These are phyloP conservation scores for Hemisphaericaspora lyxosophila DNA, from an alignment of 1,139 yeast genomes.

Conservation along the genomic window DNA sequence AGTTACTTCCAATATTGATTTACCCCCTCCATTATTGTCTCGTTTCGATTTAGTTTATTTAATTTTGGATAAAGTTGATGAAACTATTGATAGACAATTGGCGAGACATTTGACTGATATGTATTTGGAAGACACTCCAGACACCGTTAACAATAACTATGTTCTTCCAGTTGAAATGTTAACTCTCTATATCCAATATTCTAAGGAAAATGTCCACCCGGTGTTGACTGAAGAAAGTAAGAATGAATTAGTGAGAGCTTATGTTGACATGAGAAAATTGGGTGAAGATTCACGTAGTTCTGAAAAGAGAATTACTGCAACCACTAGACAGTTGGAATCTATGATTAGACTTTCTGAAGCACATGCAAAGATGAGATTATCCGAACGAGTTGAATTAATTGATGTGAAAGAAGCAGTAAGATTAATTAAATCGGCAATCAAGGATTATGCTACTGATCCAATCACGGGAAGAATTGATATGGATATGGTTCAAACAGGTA, in stretches of 20 bases:
- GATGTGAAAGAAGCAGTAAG: conserved; percentile 97
- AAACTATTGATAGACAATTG: conserved; percentile 74
- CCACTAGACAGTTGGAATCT: conserved; percentile 94
- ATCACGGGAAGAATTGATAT: conserved; percentile 94
- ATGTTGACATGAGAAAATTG: conserved; percentile 89
- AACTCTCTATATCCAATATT: conserved; percentile 87
- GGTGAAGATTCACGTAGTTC: conserved; percentile 89
- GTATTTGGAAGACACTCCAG: conserved; percentile 87
- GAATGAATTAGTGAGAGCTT: conserved; percentile 80
- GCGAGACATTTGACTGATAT: conserved; percentile 89
- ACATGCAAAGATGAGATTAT: conserved; percentile 92
- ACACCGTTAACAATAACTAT: conserved; percentile 63
- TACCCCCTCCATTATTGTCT: conserved; percentile 93
- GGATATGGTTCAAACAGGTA: conserved; percentile 97
- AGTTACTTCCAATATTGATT: conserved; percentile 90
- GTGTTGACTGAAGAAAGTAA: conserved; percentile 77
- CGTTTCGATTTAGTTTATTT: conserved; percentile 93
- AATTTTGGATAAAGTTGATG: conserved; percentile 90
- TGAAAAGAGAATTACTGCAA: conserved; percentile 93
- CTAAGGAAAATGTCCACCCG: conserved; percentile 80
- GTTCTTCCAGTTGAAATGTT: conserved; percentile 83
- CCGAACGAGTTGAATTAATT: conserved; percentile 63
- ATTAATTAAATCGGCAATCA: conserved; percentile 86
- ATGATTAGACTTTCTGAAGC: conserved; percentile 96
- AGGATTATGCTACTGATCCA: conserved; percentile 98